phyloP scores from a whole-genome alignment of 768 basidiomycete species.

The Paxillus rubicundulus region DNA sequence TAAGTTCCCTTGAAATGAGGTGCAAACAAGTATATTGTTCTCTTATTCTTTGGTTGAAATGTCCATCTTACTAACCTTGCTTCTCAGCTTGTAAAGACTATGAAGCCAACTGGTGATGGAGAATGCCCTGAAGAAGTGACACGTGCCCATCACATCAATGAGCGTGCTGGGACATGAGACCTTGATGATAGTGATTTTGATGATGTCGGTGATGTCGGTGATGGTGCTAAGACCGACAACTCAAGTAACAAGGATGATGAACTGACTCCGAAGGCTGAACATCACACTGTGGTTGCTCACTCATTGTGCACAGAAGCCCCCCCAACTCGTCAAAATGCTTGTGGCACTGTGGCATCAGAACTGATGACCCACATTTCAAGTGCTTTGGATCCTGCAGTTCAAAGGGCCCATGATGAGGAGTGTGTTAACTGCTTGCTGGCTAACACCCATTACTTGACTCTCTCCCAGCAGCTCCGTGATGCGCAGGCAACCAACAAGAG shows the following conservation, averaged over 20 bases:
- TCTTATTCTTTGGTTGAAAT: no score
- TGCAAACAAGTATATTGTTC: constrained; percentile 19
- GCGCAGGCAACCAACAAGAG: constrained; percentile 16
- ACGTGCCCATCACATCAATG: constrained; percentile 24
- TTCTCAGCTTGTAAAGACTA: constrained; percentile 21
- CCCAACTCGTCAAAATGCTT: constrained; percentile 1
- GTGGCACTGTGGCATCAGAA: constrained; percentile 14
- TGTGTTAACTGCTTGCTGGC: constrained; percentile 19
- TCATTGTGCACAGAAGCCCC: constrained; percentile 4
- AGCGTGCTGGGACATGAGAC: constrained; percentile 19
- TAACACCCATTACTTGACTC: constrained; percentile 24
- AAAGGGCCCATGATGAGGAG: no score
- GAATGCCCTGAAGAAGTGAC: constrained; percentile 20
- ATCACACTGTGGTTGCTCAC: neutral
- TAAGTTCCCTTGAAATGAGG: constrained; percentile 23
- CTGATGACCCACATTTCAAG: constrained; percentile 16
- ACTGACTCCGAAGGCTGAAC: neutral
- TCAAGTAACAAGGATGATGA: neutral
- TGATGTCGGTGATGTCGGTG: neutral
- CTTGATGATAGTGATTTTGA: constrained; percentile 21
- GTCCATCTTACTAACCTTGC: neutral
- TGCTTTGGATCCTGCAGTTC: constrained; percentile 27
- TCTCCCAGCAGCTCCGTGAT: no score
- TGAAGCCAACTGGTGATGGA: constrained; percentile 27
- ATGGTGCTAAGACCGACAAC: neutral